phyloP scores from a whole-genome alignment of 23 red algal species.

The Pyropia yezoensis region DNA sequence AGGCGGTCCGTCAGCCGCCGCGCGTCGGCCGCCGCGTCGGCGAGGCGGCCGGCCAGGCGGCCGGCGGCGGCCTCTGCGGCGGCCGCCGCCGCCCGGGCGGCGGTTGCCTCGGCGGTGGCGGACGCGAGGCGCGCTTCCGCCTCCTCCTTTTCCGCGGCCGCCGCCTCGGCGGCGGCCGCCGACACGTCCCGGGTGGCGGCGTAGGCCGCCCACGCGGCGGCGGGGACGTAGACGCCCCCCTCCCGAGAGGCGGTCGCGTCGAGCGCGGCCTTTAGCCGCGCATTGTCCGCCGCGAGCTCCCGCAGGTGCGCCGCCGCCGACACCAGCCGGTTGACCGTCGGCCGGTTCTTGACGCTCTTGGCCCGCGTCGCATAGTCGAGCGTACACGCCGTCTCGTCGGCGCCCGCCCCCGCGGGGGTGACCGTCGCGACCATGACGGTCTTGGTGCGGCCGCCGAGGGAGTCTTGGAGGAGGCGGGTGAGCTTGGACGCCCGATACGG shows the following conservation, averaged over 20 bases:
- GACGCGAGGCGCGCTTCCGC: conserved; percentile 19
- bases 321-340: conserved; percentile 41
- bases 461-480: conserved; percentile 14
- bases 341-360: conserved; percentile 46
- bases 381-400: conserved; percentile 11
- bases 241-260: conserved; percentile 18
- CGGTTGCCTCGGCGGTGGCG: neutral
- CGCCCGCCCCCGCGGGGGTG: conserved; percentile 1
- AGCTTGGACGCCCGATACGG: conserved; percentile 21
- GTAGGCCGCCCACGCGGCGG: conserved; percentile 33
- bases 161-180: no score
- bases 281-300: conserved; percentile 35
- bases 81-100: neutral
- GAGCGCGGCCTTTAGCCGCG: conserved; percentile 28
- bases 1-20: neutral
- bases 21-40: conserved; percentile 16
- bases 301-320: conserved; percentile 15
- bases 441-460: conserved; percentile 17
- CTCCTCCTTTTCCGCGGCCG: conserved; percentile 5
- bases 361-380: conserved; percentile 22
- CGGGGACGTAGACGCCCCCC: conserved; percentile 89
- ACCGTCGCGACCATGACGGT: conserved; percentile 20
- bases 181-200: conserved; percentile 7
- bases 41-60: neutral
- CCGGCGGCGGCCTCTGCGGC: conserved; percentile 12